Conservation (phyloP, 352 stramenopile genomes). For the Sclerospora graminicola region DNA sequence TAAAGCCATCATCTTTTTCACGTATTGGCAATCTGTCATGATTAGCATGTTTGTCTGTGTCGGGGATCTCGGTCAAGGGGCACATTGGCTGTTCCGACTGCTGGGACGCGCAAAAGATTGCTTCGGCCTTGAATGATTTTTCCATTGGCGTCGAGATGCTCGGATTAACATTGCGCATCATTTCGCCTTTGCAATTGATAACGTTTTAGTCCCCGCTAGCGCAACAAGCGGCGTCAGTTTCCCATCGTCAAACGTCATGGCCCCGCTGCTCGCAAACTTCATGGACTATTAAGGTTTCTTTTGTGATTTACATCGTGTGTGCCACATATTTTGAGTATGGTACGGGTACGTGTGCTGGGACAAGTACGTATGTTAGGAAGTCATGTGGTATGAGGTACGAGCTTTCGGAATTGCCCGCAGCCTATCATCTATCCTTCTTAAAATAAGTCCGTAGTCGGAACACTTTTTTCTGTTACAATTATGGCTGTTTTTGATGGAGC, state of each 20-base stretch:
- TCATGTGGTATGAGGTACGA: too few species aligned
- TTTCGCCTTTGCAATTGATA: constrained; percentile 88
- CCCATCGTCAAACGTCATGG: constrained; percentile 72
- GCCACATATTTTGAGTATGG: too few species aligned
- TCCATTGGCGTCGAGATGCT: constrained; percentile 94
- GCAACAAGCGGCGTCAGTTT: constrained; percentile 17
- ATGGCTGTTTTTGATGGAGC: too few species aligned
- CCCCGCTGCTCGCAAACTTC: constrained; percentile 77
- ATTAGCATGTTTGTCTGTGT: constrained; percentile 85
- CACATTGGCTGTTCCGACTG: constrained; percentile 76
- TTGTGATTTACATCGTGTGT: too few species aligned
- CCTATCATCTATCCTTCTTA: too few species aligned
- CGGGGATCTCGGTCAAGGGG: constrained; percentile 78
- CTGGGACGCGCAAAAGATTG: constrained; percentile 80
- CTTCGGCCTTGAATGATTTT: constrained; percentile 88
- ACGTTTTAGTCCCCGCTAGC: constrained; percentile 55
- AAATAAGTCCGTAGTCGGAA: too few species aligned
- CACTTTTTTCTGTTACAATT: too few species aligned
- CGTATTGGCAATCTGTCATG: constrained; percentile 90
- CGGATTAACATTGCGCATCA: constrained; percentile 88
- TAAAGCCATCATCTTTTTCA: constrained; percentile 94
- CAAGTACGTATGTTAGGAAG: too few species aligned
- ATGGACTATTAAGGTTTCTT: too few species aligned
- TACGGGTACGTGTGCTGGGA: too few species aligned
- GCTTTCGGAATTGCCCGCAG: too few species aligned